Base-by-base conservation (phyloP, 192 early-diverging fungal species). In the Entrophospora sp. region DNA sequence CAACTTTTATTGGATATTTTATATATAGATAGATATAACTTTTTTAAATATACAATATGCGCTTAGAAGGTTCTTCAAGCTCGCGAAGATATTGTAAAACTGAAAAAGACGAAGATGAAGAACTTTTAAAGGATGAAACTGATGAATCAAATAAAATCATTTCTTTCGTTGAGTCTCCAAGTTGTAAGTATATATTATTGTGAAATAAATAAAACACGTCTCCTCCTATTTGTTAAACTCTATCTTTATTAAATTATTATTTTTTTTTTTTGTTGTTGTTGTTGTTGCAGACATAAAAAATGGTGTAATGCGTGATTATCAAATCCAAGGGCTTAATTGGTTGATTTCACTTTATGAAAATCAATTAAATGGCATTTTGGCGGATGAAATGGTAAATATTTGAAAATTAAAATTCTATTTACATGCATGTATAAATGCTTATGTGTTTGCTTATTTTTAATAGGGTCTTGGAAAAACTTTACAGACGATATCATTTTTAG, bases 301-400 rank as follows among this genome's bases (percentile, higher is more conserved):
- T 20, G 96, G 95, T n/a, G 89, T 72, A 14, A 83, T 99, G 79
- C 81, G 96, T 31, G 95, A 97, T 71, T 99, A 99, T 68, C 96
- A 99, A 71, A 72, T 97, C 22, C 93, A 95, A 59, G 96, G 96
- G n/a, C 81, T 99, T 32, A 97, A 94, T 74, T 99, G 96, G 96
- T 89, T 99, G 82, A 88, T 99, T 28, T 94, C 91, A 1, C 79
- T 99, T 44, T 96, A 85, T 64, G 87, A 94, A 65, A 96, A 99
- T 71, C 92, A 92, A n/a, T 93, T 99, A 73, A 99, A 99, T 71
- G 96, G 96, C 18, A 96, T 97, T 58, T 74, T 99, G 32, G 95
- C 96, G 13, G 96, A 97, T 76, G 95, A 97, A 75, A 96, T 97
- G 95, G 89, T 89, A 76, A 53, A 46, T 28, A n/a, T n/a, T n/a